Percentiles rank a stretch among this genome's conserved stretches.
Evolutionary conservation across 2,329 filamentous ascomycete genomes (phyloP).

Genomic region (Colletotrichum godetiae): DNA sequence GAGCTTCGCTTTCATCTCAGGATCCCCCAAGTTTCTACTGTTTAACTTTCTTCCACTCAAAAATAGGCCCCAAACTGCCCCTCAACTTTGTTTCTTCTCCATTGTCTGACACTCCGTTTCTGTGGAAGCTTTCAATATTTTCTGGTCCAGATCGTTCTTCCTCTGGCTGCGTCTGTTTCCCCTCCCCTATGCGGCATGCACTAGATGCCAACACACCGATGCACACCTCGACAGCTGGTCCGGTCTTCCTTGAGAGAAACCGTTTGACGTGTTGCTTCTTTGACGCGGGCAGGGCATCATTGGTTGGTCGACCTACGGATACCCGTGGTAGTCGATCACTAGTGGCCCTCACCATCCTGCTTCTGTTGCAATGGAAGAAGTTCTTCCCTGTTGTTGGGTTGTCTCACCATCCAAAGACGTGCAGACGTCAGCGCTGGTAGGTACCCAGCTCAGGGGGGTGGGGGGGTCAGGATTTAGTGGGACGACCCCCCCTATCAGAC

Average conservation of each 20-base stretch:
- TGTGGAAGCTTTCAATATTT: background rate
- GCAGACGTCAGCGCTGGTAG: conserved; percentile 17
- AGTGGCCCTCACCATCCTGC: background rate
- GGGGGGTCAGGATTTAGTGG: conserved; percentile 1
- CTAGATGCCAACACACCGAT: background rate
- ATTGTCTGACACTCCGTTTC: background rate
- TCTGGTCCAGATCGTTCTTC: background rate
- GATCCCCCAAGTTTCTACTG: conserved; percentile 15
- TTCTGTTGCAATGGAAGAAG: conserved; percentile 9
- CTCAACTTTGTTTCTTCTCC: conserved; percentile 21
- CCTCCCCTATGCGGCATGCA: background rate
- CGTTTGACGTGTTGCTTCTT: background rate
- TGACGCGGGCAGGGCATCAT: background rate
- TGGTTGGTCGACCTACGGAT: background rate
- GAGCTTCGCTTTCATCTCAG: conserved; percentile 15
- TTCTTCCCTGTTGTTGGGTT: conserved; percentile 12
- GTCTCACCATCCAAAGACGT: conserved; percentile 11
- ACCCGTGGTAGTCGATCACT: too few relatives aligned
- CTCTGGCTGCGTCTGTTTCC: background rate
- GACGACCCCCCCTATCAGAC: conserved; percentile 8
- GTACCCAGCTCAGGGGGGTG: background rate
- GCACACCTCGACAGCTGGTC: background rate
- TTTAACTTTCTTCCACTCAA: background rate
- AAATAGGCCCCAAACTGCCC: conserved; percentile 25
- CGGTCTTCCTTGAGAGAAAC: background rate